Base-by-base conservation (phyloP, 2,329 filamentous ascomycete species). In the Graphilbum ipis-grandicollis region DNA sequence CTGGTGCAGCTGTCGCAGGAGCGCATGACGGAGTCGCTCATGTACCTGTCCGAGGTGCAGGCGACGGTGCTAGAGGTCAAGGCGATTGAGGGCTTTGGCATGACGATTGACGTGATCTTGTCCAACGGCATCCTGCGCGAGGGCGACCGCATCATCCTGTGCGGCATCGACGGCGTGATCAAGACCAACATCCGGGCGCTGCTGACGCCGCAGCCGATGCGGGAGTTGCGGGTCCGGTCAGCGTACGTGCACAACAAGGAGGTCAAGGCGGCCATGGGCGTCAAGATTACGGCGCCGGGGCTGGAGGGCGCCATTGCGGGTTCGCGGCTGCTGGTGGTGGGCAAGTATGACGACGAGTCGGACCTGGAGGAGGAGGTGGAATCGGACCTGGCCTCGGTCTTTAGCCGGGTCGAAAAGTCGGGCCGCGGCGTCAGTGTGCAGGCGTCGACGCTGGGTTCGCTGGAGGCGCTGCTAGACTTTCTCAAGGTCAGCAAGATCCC, bases 211-310 rank as follows among this genome's bases (percentile, higher is more conserved):
- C 86, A 85, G 10, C 82, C 85, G 42, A 75, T 98, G 54, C 90
- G 84, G 54, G 90, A 98, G 56, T 60, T 98, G 45, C 85, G 92
- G 56, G 73, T 98, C 50, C 96, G 96, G 62, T 93, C 86, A 3
- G 71, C 78, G 44, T 98, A 98, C 51, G 88, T 98, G 22, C 92
- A 98, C 66, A 94, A 98, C 66, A 96, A 98, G 65, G 85, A 93
- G 57, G 86, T 94, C 62, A 98, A 94, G 68, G 90, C 92, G 17
- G 85, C 90, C 9, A 72, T 98, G 52, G 90, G 90, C 79, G 84
- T 98, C 57, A 98, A 98, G 72, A 96, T 98, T 53, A 85, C 85
- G 44, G 90, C 88, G 32, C 92, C 93, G 48, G 85, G 86, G 44
- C 79, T 98, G 18, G 90, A 98, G 56, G 79, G 83, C 43, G 90